Percentiles rank a stretch among this genome's conserved stretches.
Conservation (phyloP, 2,329 filamentous ascomycete genomes). For the Cordyceps fumosorosea region DNA sequence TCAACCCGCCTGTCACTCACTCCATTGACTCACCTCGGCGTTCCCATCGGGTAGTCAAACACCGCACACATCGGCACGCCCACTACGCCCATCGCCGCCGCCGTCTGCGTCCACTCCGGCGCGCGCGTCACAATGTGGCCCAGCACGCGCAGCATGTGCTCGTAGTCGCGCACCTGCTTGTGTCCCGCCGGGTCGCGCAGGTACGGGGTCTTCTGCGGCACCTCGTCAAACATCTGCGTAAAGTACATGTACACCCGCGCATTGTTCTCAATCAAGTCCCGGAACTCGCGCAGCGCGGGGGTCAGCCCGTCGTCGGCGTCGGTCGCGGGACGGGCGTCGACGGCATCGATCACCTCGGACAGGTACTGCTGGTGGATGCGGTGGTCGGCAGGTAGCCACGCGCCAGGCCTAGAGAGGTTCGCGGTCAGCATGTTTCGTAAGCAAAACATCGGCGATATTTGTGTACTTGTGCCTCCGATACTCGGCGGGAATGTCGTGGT, state of each 20-base stretch:
- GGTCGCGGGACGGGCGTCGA: conserved; percentile 25
- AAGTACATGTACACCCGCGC: conserved; percentile 62
- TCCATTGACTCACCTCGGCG: conserved; percentile 34
- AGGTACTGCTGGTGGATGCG: conserved; percentile 59
- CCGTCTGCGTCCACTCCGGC: conserved; percentile 47
- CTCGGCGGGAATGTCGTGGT: conserved; percentile 44
- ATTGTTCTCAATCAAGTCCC: conserved; percentile 57
- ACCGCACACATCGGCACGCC: conserved; percentile 12
- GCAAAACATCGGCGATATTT: neutral
- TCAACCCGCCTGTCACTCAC: neutral
- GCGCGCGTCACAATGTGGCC: conserved; percentile 51
- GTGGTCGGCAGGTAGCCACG: conserved; percentile 59
- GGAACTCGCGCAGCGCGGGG: conserved; percentile 58
- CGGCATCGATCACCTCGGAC: conserved; percentile 45
- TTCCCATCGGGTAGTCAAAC: conserved; percentile 46
- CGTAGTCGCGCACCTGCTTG: conserved; percentile 57
- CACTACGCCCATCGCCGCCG: conserved; percentile 23
- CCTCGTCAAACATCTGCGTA: conserved; percentile 60
- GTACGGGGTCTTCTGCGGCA: conserved; percentile 56
- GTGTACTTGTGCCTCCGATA: conserved; percentile 38
- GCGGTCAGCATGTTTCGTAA: neutral
- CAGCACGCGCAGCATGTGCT: conserved; percentile 59
- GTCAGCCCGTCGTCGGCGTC: conserved; percentile 40
- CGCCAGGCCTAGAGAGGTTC: conserved; percentile 35
- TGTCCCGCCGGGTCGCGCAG: conserved; percentile 53